These are phyloP conservation scores for Fusarium equiseti DNA, from an alignment of 2,329 filamentous ascomycete species.

Conservation along the genomic window DNA sequence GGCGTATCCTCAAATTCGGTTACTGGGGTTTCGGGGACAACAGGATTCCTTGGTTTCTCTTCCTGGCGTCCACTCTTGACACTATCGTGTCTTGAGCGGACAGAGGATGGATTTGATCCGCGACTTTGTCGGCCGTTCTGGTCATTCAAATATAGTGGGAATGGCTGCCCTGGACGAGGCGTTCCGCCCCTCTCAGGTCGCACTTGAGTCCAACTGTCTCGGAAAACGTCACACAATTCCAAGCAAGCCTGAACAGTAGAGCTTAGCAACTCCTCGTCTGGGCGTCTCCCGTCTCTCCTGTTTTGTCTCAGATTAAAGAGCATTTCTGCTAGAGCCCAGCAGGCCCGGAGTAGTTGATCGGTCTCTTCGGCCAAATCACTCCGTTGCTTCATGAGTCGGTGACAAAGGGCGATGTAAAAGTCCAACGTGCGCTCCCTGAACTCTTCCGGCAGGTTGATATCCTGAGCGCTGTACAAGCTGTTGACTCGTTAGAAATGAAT, in stretches of 20 bases:
- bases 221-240: conserved; percentile 93
- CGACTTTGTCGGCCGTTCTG: conserved; percentile 62
- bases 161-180: conserved; percentile 83
- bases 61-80: conserved; percentile 60
- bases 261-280: conserved; percentile 86
- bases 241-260: conserved; percentile 94
- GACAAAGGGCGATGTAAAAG: conserved; percentile 94
- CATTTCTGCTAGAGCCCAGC: conserved; percentile 93
- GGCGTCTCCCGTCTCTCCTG: conserved; percentile 75
- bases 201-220: conserved; percentile 90
- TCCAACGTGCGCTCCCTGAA: conserved; percentile 92
- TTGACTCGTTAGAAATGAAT: conserved; percentile 43
- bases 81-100: conserved; percentile 66
- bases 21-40: conserved; percentile 87
- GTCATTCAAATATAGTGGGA: conserved; percentile 70
- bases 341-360: conserved; percentile 84
- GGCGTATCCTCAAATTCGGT: conserved; percentile 95
- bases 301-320: conserved; percentile 91
- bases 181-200: conserved; percentile 83
- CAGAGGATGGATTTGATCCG: conserved; percentile 63
- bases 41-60: conserved; percentile 62
- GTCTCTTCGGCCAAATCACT: conserved; percentile 83
- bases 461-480: conserved; percentile 89
- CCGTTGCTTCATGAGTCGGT: conserved; percentile 95
- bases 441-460: conserved; percentile 80